Evolutionary conservation across 1,284 basidiomycete genomes (phyloP).

Genomic region (Tylopilus microsporus): DNA sequence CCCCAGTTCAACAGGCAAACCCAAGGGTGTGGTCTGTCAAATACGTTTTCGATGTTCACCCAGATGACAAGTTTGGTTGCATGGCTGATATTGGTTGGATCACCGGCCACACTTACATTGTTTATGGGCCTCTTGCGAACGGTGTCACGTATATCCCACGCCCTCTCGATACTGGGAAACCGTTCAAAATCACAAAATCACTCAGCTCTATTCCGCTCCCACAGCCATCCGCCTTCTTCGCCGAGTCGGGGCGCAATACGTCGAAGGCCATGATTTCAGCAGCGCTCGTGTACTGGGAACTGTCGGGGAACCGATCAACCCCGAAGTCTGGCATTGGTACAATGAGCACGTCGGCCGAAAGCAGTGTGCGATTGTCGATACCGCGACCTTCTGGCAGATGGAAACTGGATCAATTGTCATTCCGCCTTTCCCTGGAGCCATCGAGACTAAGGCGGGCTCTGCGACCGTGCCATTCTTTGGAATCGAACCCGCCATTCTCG

Average conservation of each 20-base stretch:
- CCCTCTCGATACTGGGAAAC: constrained; percentile 97
- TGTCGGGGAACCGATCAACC: constrained; percentile 98
- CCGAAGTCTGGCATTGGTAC: constrained; percentile 99
- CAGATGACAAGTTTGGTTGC: constrained; percentile 89
- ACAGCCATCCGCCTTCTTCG: constrained; percentile 92
- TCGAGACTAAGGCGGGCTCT: constrained; percentile 92
- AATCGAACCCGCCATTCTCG: constrained; percentile 84
- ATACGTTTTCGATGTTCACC: constrained; percentile 95
- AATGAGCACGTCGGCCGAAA: constrained; percentile 87
- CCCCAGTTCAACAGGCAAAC: constrained; percentile 93
- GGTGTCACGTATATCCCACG: constrained; percentile 94
- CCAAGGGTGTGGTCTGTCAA: constrained; percentile 97
- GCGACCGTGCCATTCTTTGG: constrained; percentile 99
- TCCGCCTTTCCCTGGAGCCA: constrained; percentile 92
- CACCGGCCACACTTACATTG: constrained; percentile 96
- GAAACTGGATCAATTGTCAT: constrained; percentile 96
- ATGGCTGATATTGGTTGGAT: constrained; percentile 99
- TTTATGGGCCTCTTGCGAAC: constrained; percentile 91
- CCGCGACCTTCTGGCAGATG: constrained; percentile 97
- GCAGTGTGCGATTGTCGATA: constrained; percentile 94
- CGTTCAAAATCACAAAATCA: constrained; percentile 90
- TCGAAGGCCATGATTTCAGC: constrained; percentile 79
- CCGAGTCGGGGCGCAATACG: constrained; percentile 83
- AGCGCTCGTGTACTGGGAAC: constrained; percentile 84
- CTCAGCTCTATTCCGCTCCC: constrained; percentile 92